These are phyloP conservation scores for Venturia pyrina DNA, from an alignment of 2,329 filamentous ascomycete genomes.

Conservation along the genomic window DNA sequence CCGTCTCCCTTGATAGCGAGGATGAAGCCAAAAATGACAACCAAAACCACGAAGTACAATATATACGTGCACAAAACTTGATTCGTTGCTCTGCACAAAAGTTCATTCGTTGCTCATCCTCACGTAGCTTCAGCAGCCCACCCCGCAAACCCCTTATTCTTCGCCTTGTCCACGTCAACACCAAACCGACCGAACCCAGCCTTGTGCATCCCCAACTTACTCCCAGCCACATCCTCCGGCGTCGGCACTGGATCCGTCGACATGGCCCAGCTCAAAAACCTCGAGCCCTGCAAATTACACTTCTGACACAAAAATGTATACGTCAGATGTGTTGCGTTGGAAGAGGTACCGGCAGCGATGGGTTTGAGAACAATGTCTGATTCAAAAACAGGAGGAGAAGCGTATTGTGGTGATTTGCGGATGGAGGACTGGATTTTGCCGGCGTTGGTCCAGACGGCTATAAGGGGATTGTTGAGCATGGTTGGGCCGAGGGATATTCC, in stretches of 20 bases:
- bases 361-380: not conserved
- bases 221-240: not conserved
- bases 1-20: no score
- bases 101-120: not conserved
- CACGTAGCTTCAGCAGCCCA: slow-evolving; percentile 6
- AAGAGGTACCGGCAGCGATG: not conserved
- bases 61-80: not conserved
- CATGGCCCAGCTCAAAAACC: not conserved
- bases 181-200: not conserved
- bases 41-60: no score
- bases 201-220: not conserved
- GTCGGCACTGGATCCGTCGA: not conserved
- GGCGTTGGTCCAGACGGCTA: slow-evolving; percentile 1
- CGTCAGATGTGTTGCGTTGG: not conserved
- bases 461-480: not conserved
- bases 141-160: not conserved
- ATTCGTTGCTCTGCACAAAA: not conserved
- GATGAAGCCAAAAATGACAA: no score
- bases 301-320: not conserved
- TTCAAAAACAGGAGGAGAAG: not conserved
- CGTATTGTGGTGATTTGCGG: not conserved
- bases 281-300: not conserved
- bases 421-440: not conserved
- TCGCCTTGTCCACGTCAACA: not conserved
- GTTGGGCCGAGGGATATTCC: not conserved